Evolutionary conservation across 208 protist genomes (phyloP), one percentile per base, ranked within the genome.

Genomic region (Giardia muris): DNA sequence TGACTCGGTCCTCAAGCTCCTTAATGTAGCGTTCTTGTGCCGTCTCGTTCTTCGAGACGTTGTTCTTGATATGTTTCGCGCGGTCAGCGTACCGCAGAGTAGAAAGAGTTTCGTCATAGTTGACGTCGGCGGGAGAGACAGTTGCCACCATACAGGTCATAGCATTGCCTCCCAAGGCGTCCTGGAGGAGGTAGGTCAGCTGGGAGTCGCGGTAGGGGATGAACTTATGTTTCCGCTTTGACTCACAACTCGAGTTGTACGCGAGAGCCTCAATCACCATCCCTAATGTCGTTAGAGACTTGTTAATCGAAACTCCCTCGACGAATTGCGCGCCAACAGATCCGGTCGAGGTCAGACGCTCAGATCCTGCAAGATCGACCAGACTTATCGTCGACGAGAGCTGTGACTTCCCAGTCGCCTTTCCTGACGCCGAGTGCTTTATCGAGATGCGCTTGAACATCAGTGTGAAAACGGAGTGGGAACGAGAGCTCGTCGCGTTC

Each of bases 381-480:
- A 93, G 76, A 89, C 19, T 89, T 76, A 76, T 76, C 19, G 57
- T 76, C 19, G 57, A 76, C 19, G 57, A 76, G 57, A 76, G 57
- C 57, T 76, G 57, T 30, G 57, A 76, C 57, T 76, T 76, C 30
- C 57, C 57, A 76, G 19, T 39, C 30, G 30, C 30, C 57, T 76
- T 76, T 39, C 57, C 57, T 30, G 57, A 76, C 10, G 19, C 30
- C 10, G 10, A 39, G 57, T 76, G 57, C 30, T 76, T 76, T 39
- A 76, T 76, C 10, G 57, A 39, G 10, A 76, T 76, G 19, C 30
- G 10, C 57, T 76, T 76, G 57, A 76, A 76, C 57, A 76, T 96
- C 3, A 98, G 93, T 46, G 97, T 97, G 19, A 98, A 95, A 87
- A 98, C 92, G 92, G 96, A 96, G 94, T 98, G 97, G 45, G 96